These are phyloP conservation scores for Tephrocybe sp. DNA, from an alignment of 768 basidiomycete species.

Conservation along the genomic window DNA sequence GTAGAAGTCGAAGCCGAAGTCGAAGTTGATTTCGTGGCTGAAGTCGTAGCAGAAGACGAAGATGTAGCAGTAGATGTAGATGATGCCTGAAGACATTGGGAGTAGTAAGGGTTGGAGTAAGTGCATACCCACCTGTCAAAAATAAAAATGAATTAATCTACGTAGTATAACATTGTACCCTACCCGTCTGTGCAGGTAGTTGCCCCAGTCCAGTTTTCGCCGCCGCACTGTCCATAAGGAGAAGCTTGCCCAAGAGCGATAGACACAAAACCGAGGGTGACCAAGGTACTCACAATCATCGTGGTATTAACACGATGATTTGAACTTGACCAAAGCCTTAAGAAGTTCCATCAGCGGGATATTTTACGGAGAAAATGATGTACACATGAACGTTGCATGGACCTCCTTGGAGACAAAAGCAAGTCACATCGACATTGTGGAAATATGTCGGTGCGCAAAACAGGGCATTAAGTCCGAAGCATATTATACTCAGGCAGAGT, in stretches of 20 bases:
- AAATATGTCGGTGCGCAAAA: slow-evolving; percentile 2
- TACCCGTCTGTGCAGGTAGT: slow-evolving; percentile 31
- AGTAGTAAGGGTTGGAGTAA: slow-evolving; percentile 32
- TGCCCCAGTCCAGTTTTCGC: slow-evolving; percentile 29
- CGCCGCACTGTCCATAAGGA: slow-evolving; percentile 31
- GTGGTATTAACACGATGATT: not conserved
- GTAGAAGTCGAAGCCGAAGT: not conserved
- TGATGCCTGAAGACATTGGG: slow-evolving; percentile 30
- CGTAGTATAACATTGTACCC: not conserved
- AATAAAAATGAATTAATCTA: not conserved
- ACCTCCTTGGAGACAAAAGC: not conserved
- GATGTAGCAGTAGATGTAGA: slow-evolving; percentile 5
- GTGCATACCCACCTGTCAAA: slow-evolving; percentile 30
- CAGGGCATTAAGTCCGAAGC: not conserved
- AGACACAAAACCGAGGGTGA: slow-evolving; percentile 7
- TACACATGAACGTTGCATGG: not conserved
- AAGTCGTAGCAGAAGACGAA: not conserved
- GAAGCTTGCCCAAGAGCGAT: slow-evolving; percentile 15
- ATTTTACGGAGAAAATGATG: not conserved
- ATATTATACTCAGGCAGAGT: no score
- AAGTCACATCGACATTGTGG: slow-evolving; percentile 1
- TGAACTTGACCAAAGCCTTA: not conserved
- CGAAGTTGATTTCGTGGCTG: not conserved
- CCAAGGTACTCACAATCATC: slow-evolving; percentile 9
- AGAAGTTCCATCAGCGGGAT: not conserved